A percentile compares a stretch with the other conserved stretches of the same genome.
Evolutionary conservation across 2,329 filamentous ascomycete species (phyloP).

Genomic region (Myotisia sp.): DNA sequence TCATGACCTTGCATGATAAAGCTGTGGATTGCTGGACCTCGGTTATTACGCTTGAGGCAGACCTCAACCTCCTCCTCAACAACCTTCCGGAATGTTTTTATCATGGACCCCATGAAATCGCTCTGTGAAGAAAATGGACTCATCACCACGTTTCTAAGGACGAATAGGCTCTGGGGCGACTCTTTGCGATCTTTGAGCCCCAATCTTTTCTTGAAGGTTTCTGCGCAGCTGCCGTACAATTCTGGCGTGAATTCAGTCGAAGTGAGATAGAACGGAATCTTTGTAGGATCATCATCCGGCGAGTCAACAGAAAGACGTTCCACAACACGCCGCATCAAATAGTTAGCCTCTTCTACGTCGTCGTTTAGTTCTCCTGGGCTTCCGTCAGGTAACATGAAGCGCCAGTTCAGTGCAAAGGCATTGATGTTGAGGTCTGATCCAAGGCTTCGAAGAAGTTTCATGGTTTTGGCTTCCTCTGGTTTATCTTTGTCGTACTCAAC

Average conservation of each 20-base stretch:
- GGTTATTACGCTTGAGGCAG: slow-evolving; percentile 13
- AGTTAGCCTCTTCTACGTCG: slow-evolving; percentile 36
- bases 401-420: slow-evolving; percentile 32
- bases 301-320: slow-evolving; percentile 31
- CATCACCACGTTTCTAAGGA: slow-evolving; percentile 38
- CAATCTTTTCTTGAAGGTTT: slow-evolving; percentile 31
- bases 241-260: slow-evolving; percentile 31
- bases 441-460: slow-evolving; percentile 28
- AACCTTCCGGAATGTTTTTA: slow-evolving; percentile 11
- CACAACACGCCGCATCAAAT: slow-evolving; percentile 34
- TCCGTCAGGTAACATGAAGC: slow-evolving; percentile 16
- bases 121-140: slow-evolving; percentile 13
- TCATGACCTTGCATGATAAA: slow-evolving; percentile 13
- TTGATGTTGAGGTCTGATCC: slow-evolving; percentile 39
- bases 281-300: slow-evolving; percentile 26
- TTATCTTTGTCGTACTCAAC: slow-evolving; percentile 17
- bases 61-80: slow-evolving; percentile 13
- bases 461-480: slow-evolving; percentile 20
- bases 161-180: slow-evolving; percentile 28
- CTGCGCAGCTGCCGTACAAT: slow-evolving; percentile 30
- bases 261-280: slow-evolving; percentile 33
- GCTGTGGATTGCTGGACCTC: slow-evolving; percentile 6
- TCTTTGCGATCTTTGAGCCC: slow-evolving; percentile 16
- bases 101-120: slow-evolving; percentile 9
- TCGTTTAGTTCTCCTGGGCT: slow-evolving; percentile 29